Base-by-base conservation (phyloP, 106 monocot genomes). In the Allium cepa region DNA sequence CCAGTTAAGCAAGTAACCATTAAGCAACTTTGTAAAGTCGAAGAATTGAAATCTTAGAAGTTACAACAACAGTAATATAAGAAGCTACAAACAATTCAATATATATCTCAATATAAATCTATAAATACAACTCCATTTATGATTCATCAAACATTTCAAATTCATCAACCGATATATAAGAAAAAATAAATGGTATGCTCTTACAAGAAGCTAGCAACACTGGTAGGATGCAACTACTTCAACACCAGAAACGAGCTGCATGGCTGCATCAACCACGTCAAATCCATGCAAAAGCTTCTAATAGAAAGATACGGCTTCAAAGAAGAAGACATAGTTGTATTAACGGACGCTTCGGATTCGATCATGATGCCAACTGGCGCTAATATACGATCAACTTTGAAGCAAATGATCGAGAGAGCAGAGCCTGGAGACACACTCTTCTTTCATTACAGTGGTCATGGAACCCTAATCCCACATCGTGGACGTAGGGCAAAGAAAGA, bases 391-490 rank as follows among this genome's bases (percentile, higher is more conserved):
- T 46, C 49, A 2, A 76, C 72, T 1, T 71, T 93, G 47, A 15
- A 45, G 4, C 26, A 26, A 12, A 83, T 93, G 83, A 70, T 84
- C 8, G 79, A 46, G 48, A 27, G 53, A 11, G 93, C 89, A 5
- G 64, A 64, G 59, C 17, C 83, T 10, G 84, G 86, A 7, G 93
- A 93, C 65, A 72, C 83, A 27, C 74, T 93, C 28, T 82, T 93
- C 72, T 86, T 93, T 71, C 93, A 93, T 69, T 93, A 81, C 59
- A 93, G 93, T 55, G 93, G 93, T n/a, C 93, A 93, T 50, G 93
- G 93, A 36, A 88, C 88, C 7, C 79, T 81, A 53, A 50, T 89
- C 8, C 85, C 85, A 10, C 72, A 61, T 8, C 78, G 52, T 59
- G 56, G 71, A n/a, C 70, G 79, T 6, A 17, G 69, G 11, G 15